A percentile compares a stretch with the other conserved stretches of the same genome.
Conservation (phyloP, 352 stramenopile species). For the Pythium myriotylum region DNA sequence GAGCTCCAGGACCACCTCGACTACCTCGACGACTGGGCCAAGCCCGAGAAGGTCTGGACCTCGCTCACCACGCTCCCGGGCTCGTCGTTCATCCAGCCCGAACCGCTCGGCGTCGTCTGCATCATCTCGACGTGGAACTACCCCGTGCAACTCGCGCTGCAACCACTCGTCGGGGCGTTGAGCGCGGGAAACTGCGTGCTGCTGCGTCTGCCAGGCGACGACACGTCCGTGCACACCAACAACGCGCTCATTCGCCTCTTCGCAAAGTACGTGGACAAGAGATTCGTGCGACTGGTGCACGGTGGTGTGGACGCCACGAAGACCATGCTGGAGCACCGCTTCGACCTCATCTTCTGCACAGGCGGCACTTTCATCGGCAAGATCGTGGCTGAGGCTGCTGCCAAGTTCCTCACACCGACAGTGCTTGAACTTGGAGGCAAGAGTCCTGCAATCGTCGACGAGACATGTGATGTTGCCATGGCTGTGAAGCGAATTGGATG, state of each 20-base stretch:
- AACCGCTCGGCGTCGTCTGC: conserved; percentile 83
- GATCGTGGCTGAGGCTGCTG: conserved; percentile 88
- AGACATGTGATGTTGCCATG: conserved; percentile 55
- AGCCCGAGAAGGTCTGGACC: conserved; percentile 53
- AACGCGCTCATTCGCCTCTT: conserved; percentile 52
- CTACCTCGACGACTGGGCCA: conserved; percentile 58
- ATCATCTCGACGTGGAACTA: conserved; percentile 93
- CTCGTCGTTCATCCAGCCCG: conserved; percentile 50
- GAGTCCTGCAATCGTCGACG: conserved; percentile 83
- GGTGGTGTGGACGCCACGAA: conserved; percentile 73
- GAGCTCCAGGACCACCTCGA: conserved; percentile 76
- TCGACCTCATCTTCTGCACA: conserved; percentile 80
- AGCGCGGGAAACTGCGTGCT: conserved; percentile 92
- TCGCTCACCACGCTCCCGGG: conserved; percentile 58
- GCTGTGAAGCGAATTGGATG: conserved; percentile 82
- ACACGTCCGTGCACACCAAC: conserved; percentile 60
- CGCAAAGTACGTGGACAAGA: conserved; percentile 58
- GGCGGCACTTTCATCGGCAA: conserved; percentile 75
- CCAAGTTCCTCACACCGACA: conserved; percentile 93
- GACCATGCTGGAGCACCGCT: conserved; percentile 70
- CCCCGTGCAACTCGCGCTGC: conserved; percentile 74
- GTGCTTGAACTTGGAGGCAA: conserved; percentile 96
- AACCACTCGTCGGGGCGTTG: conserved; percentile 78
- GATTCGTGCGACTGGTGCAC: conserved; percentile 75
- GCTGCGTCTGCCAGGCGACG: conserved; percentile 89